Base-by-base conservation (phyloP, 495 filamentous ascomycete species). In the Aspergillus hancockii region DNA sequence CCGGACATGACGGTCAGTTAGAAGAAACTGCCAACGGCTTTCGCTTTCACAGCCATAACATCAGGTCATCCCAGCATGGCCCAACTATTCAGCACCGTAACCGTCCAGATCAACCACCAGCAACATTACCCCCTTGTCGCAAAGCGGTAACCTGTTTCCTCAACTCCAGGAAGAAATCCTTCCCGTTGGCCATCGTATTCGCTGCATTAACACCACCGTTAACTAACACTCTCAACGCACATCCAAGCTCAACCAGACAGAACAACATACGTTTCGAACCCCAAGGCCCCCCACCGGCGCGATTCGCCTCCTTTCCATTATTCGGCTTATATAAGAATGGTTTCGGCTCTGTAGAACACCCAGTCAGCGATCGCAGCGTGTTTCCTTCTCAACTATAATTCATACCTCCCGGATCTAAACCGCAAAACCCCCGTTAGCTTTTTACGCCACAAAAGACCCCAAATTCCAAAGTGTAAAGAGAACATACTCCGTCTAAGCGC, bases 151-250 rank as follows among this genome's bases (percentile, higher is more conserved):
- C 63, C 56, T 82, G 79, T 63, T 82, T 83, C 7, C 79, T 74
- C 18, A 83, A 73, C 58, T 83, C 81, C 53, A 80, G 62, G 57
- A 79, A 82, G 64, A 83, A 83, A 47, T 83, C 81, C 65, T 80
- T 82, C 10, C 80, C 79, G 55, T 74, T 82, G 8, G 73, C 77
- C 81, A 83, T 83, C 6, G 69, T 71, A 55, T 82, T 81, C 25
- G 79, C 81, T 83, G 62, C n/a, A n/a, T n/a, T 36, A 56, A 0
- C 16, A 41, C 0, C 9, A 18, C 36, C 56, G 52, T 73, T 30
- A 68, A 55, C 8, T n/a, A 51, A 59, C 55, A 62, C 50, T 18
- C 14, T 28, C 25, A 12, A 60, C 34, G 28, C 23, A 46, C 19
- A n/a, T 16, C n/a, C 16, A 28, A 46, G 30, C 10, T 19, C 9